Evolutionary conservation across 371 early-diverging fungal species (phyloP), one percentile per base, ranked within the genome.

Genomic region (Mucor indicus): DNA sequence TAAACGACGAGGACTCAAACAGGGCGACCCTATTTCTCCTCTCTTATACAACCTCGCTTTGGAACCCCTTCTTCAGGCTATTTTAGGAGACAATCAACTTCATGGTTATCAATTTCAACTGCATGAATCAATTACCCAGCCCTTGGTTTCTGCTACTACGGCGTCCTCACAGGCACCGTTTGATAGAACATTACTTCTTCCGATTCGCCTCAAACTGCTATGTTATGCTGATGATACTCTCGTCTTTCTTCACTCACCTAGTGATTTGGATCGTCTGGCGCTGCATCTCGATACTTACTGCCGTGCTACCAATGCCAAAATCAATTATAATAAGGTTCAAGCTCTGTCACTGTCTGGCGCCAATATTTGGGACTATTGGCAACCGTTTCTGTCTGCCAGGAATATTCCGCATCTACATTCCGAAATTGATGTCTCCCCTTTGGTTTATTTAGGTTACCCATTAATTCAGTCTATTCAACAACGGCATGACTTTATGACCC

Each of bases 361-460:
- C 15, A 38, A 19, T 33, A 30, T 15, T 36, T 13, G 1, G 1
- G 1, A 37, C 2, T 4, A 1, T 0, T 52, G 48, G 15, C n/a
- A 12, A 5, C 4, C 12, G 0, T 7, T 37, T 22, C 23, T 44
- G n/a, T 24, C 35, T 3, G 8, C 37, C 7, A 1, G 24, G 20
- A 23, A 27, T 9, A 45, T 56, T 15, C 5, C 45, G 6, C 6
- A 8, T 23, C 60, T 57, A 48, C 57, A 60, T 40, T 57, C 60
- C 45, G 17, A 42, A 11, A 2, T n/a, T 0, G 30, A 37, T 1
- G n/a, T 44, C 8, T 20, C 30, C 0, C 42, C 60, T 4, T 6
- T 55, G 3, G 12, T 20, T 0, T 60, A 62, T 37, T 37, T 67
- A 0, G 67, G 67, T 1, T 67, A 46, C 27, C 60, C 62, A 0